Conservation (phyloP, 441 rosid genomes). For the Erodium trifolium region DNA sequence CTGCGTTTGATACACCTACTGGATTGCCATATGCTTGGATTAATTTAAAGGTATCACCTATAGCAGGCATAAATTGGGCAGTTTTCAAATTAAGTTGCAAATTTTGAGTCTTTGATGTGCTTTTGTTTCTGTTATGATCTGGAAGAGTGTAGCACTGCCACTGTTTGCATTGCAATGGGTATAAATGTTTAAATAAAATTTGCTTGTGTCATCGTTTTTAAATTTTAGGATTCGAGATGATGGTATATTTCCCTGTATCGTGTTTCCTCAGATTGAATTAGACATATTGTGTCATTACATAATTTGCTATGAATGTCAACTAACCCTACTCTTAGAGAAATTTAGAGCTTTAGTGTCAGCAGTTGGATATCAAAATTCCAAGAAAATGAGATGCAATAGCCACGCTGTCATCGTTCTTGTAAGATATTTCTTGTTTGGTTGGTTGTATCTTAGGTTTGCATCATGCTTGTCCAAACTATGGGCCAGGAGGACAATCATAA, state of each 20-base stretch:
- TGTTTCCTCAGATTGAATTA: background rate
- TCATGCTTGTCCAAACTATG: too few species aligned
- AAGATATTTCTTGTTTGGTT: too few species aligned
- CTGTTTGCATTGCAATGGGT: background rate
- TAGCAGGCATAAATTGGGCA: slow-evolving; percentile 16
- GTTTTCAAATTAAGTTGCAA: background rate
- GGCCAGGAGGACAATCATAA: too few species aligned
- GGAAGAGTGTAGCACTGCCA: background rate
- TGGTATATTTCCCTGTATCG: background rate
- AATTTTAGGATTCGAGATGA: background rate
- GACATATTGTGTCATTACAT: background rate
- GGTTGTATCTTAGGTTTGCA: too few species aligned
- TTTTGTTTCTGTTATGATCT: background rate
- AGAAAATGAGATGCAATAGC: too few species aligned
- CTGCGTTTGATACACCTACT: slow-evolving; percentile 60
- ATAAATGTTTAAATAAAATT: background rate
- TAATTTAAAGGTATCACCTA: slow-evolving; percentile 65
- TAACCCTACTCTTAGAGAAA: too few species aligned
- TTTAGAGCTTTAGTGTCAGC: too few species aligned
- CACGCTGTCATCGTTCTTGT: too few species aligned
- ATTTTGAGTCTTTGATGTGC: too few species aligned
- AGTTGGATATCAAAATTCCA: too few species aligned
- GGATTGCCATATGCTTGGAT: slow-evolving; percentile 88
- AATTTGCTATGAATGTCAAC: too few species aligned
- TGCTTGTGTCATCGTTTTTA: background rate